Base-by-base conservation (phyloP, 2,329 filamentous ascomycete species). In the Talaromyces atroroseus region DNA sequence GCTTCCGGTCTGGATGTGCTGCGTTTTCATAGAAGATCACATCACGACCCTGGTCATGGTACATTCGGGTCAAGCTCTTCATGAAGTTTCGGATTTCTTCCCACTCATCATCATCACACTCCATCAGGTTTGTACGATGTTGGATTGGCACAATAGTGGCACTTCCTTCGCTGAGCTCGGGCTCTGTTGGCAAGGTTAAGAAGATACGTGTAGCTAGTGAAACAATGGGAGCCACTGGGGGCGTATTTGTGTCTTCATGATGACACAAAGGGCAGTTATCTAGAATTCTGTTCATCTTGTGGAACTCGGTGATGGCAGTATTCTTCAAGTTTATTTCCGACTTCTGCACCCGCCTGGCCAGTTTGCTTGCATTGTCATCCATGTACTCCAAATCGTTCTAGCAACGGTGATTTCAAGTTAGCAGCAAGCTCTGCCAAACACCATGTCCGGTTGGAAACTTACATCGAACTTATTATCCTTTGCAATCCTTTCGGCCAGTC, bases 61-160 rank as follows among this genome's bases (percentile, higher is more conserved):
- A 99, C 83, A 96, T 88, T 46, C 92, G 85, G 4, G 88, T 96
- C 20, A 99, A 80, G 58, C 85, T 88, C 76, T 99, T 99, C 92
- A 97, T 97, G 69, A 99, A 99, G 71, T 99, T 99, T 63, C 94
- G 88, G 5, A 99, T 87, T 73, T 99, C 94, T 69, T 99, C 94
- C 95, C 95, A 99, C 71, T 99, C 94, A 68, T 99, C 94, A 67
- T 99, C 92, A 71, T 97, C 92, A 71, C 94, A 99, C 72, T 96
- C 92, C n/a, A 99, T 78, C 0, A 99, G 83, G 70, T 97, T 99
- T 23, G 80, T 85, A 52, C 87, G 86, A 70, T 99, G 94, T 63
- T 91, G 84, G 21, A 94, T 84, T 5, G 94, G 94, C 2, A 92
- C 90, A 60, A 99, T 94, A 57, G 94, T 86, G 6, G 92, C 89